Evolutionary conservation across 2,329 filamentous ascomycete species (phyloP), one percentile per base, ranked within the genome.

Genomic region (Fusarium buxicola): DNA sequence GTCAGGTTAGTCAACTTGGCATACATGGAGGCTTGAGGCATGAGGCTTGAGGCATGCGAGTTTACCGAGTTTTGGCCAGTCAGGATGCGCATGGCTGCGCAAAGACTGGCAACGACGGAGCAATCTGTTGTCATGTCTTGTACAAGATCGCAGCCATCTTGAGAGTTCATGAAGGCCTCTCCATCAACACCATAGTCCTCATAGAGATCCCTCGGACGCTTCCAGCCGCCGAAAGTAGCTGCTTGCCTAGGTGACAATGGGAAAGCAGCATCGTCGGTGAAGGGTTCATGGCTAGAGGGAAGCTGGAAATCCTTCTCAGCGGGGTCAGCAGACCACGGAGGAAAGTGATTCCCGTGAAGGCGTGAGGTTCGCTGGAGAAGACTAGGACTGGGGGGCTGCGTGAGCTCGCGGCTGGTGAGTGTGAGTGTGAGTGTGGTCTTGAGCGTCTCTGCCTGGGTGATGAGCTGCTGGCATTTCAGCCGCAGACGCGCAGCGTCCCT

Each of bases 101-200:
- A 97, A 7, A 99, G 83, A 74, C 95, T 97, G 13, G 95, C 95
- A 25, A 99, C 94, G 4, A 99, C 94, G 2, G 95, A 98, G 73
- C 95, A 99, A 75, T 99, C 95, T 1, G 94, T 96, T 6, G 94
- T 94, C 57, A 96, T 88, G 76, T 99, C 95, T 76, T 99, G 95
- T 3, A 97, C 93, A 8, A 99, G 84, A 75, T 99, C 94, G 60
- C 91, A 87, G 12, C 85, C 82, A 8, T 82, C 77, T 7, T 78
- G 76, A 13, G 84, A 80, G 41, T 78, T 76, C 87, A 92, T 91
- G 10, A 85, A 78, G 12, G 81, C 54, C 12, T 74, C 69, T 18
- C 71, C 82, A 4, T 72, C 73, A 31, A 63, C 63, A 69, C 73
- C 50, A 8, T 56, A 38, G 9, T 55, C 34, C 7, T 45, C 15